Evolutionary conservation across 192 early-diverging fungal species (phyloP).

Genomic region (Gigaspora rosea): DNA sequence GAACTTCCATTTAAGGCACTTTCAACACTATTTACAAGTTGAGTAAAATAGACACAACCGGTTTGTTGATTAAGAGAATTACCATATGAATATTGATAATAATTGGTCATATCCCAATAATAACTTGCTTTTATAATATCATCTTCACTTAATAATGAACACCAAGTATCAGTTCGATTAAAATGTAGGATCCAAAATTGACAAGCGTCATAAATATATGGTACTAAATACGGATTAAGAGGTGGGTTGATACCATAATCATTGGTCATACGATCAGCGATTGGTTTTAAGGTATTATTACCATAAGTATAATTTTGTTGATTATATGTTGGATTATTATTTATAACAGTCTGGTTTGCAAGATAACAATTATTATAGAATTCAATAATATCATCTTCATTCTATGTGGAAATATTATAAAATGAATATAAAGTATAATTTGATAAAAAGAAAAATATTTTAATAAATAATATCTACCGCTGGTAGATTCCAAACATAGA

Average conservation of each 20-base stretch:
- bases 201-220: neutral
- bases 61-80: neutral
- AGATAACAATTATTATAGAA: neutral
- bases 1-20: no score
- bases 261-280: neutral
- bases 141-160: slow-evolving; percentile 12
- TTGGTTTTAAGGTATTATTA: neutral
- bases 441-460: neutral
- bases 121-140: neutral
- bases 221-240: neutral
- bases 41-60: neutral
- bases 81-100: neutral
- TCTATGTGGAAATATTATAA: neutral
- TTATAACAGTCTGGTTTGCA: neutral
- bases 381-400: neutral
- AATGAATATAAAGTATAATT: neutral
- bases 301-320: neutral
- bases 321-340: neutral
- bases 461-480: neutral
- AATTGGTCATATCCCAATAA: neutral
- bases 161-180: slow-evolving; percentile 11
- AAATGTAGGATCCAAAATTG: neutral
- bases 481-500: neutral
- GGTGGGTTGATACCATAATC: neutral
- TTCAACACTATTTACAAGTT: no score